Evolutionary conservation across 2,329 filamentous ascomycete genomes (phyloP).

Genomic region (Capronia americana): DNA sequence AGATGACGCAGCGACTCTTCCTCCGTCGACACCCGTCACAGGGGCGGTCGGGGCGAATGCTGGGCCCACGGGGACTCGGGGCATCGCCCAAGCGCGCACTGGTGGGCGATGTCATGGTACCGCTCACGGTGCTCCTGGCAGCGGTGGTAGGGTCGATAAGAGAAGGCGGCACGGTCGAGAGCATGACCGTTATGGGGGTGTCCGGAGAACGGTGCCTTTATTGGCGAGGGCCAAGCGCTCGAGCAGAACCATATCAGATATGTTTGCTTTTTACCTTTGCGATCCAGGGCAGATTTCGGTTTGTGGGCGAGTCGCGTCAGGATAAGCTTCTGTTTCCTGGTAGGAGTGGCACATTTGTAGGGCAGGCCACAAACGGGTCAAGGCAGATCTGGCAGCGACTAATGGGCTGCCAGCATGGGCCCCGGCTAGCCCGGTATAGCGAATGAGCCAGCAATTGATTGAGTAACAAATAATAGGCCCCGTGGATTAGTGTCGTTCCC

Average conservation of each 20-base stretch:
- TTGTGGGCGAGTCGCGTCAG: slow-evolving; percentile 21
- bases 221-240: slow-evolving; percentile 14
- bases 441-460: slow-evolving; percentile 37
- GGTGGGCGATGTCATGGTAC: slow-evolving; percentile 27
- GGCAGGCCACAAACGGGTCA: slow-evolving; percentile 13
- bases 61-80: slow-evolving; percentile 14
- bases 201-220: slow-evolving; percentile 25
- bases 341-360: slow-evolving; percentile 12
- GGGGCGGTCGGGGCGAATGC: slow-evolving; percentile 31
- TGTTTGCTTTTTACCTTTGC: slow-evolving; percentile 11
- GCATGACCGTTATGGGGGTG: slow-evolving; percentile 31
- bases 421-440: slow-evolving; percentile 17
- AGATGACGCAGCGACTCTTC: slow-evolving; percentile 39
- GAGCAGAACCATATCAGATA: slow-evolving; percentile 9
- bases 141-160: slow-evolving; percentile 25
- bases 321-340: slow-evolving; percentile 30
- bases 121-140: slow-evolving; percentile 18
- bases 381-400: slow-evolving; percentile 27
- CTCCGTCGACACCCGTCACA: slow-evolving; percentile 40
- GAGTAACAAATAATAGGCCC: slow-evolving; percentile 33
- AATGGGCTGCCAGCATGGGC: slow-evolving; percentile 16
- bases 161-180: slow-evolving; percentile 31
- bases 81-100: slow-evolving; percentile 24
- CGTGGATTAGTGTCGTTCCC: slow-evolving; percentile 21
- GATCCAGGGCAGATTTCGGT: slow-evolving; percentile 7